Evolutionary conservation across 495 filamentous ascomycete genomes (phyloP), one percentile per base, ranked within the genome.

Genomic region (Achaetomiella virescens): DNA sequence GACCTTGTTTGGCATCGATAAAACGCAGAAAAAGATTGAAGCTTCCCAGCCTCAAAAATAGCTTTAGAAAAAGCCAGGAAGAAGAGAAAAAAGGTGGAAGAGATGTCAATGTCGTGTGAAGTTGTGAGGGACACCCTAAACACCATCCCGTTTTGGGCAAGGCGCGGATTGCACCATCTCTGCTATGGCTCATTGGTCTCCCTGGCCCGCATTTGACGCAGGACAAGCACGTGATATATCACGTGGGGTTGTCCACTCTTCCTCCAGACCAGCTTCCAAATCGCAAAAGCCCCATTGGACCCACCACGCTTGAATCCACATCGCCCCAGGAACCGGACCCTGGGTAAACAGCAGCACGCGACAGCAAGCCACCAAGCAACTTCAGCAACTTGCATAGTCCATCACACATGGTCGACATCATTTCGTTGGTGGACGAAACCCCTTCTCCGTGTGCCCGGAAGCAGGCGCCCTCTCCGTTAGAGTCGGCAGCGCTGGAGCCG

Each of bases 111-210:
- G 52, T 54, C 40, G 37, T 24, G 62, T 55, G 60, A 45, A 57
- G 17, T 48, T 17, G 14, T 51, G 40, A 58, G 53, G 53, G 41
- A 58, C 61, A 40, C 41, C 50, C 56, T 62, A 47, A 43, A 14
- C 33, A 20, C 22, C 38, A 40, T 27, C 17, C 65, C 49, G 31
- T 12, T 65, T 61, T 63, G 44, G 61, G 67, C 35, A 61, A 68
- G 68, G 67, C 60, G 63, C 56, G 54, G 58, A 70, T 70, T 65
- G 66, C 66, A 62, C 63, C 65, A 70, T 68, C 46, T 59, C 5
- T 9, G 5, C 27, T 31, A 4, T 5, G 27, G 27, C 9, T 57
- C 55, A 67, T 64, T 65, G 29, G 37, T 15, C 37, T n/a, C n/a
- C n/a, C n/a, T n/a, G n/a, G n/a, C n/a, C n/a, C n/a, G n/a, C n/a